Conservation (phyloP, 805 yeast species). For the Nakazawaea molendinolei region DNA sequence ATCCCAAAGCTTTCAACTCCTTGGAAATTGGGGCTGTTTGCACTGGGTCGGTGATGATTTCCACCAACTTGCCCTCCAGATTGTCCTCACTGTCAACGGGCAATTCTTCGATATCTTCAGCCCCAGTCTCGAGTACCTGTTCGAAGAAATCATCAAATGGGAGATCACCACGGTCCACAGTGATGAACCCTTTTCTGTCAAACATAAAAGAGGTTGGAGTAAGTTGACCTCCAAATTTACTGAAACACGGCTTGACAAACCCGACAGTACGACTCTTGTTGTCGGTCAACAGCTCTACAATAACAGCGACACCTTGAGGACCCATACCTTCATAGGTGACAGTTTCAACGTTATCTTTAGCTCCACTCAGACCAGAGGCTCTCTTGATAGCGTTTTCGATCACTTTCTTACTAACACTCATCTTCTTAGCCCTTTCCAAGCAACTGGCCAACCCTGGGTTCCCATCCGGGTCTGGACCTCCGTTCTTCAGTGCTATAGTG, state of each 20-base stretch:
- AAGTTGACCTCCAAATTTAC: conserved; percentile 60
- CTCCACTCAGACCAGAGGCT: conserved; percentile 62
- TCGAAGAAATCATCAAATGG: conserved; percentile 67
- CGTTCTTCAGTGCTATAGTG: conserved; percentile 69
- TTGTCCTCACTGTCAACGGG: conserved; percentile 36
- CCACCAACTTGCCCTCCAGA: conserved; percentile 28
- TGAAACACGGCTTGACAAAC: conserved; percentile 65
- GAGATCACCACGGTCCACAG: conserved; percentile 35
- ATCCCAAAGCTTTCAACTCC: conserved; percentile 43
- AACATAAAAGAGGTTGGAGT: conserved; percentile 78
- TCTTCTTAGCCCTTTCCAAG: conserved; percentile 69
- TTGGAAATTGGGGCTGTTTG: conserved; percentile 59
- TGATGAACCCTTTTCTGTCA: conserved; percentile 68
- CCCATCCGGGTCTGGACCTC: conserved; percentile 55
- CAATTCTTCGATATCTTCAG: conserved; percentile 66
- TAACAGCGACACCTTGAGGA: conserved; percentile 84
- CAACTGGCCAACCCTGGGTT: conserved; percentile 62
- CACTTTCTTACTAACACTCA: conserved; percentile 75
- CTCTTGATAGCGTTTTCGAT: conserved; percentile 84
- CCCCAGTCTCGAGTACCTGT: conserved; percentile 67
- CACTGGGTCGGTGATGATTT: conserved; percentile 56
- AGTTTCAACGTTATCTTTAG: conserved; percentile 38
- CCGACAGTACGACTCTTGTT: conserved; percentile 80
- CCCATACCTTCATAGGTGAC: conserved; percentile 85
- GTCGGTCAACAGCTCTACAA: conserved; percentile 84